Base-by-base conservation (phyloP, 129 eudicot species). In the Escallonia rubra region DNA sequence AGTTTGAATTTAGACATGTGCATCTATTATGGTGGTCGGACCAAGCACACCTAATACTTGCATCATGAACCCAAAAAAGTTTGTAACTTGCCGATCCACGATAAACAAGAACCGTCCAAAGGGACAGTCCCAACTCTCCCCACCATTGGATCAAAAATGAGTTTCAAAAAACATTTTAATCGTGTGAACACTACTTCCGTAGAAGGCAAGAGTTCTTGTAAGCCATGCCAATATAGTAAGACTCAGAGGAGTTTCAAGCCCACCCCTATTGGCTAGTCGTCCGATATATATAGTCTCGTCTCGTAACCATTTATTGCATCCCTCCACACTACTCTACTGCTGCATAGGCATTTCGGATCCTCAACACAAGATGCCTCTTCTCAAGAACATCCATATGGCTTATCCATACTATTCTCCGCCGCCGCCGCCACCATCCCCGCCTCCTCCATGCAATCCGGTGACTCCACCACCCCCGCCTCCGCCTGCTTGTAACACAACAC, bases 371-470 rank as follows among this genome's bases (percentile, higher is more conserved):
- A 61, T 63, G 76, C 40, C 42, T 53, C 67, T 3, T 23, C 11
- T 43, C 6, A 71, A 69, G 41, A 71, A 71, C 13, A 41, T 72
- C 4, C 61, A 23, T 23, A 47, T 52, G 40, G 57, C 55, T 43
- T 71, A 63, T 23, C 56, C 61, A 0, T 62, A 63, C 5, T 53
- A 34, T 12, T 71, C 74, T 7, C 74, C 74, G 3, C 68, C 75
- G 7, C 75, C 75, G 4, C 67, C 67, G 2, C 43, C 67, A 8
- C 74, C 74, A 0, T 49, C 46, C 15, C 45, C 5, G 3, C 34
- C 64, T 2, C 63, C 76, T 41, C 74, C 83, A 4, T 74, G 7
- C 43, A 10, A 13, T 4, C 23, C 7, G 5, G 2, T 12, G 8
- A 8, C 65, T 3, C 45, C 38, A 10, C 8, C 56, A 2, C 40